phyloP scores from a whole-genome alignment of 768 basidiomycete species.

The Lactarius indigo region DNA sequence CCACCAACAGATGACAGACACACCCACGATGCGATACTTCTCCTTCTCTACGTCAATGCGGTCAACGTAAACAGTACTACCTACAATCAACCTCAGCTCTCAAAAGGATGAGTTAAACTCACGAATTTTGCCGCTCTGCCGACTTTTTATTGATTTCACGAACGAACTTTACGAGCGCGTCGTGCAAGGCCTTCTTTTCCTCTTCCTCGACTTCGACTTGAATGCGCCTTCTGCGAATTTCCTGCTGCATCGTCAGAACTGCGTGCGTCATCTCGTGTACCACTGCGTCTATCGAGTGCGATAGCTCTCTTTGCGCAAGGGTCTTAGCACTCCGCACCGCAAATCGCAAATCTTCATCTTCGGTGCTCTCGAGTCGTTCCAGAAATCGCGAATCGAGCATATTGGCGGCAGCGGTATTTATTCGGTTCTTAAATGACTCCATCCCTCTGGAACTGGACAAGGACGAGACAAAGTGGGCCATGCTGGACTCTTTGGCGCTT shows the following conservation, averaged over 20 bases:
- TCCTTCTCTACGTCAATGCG: neutral
- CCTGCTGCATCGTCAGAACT: conserved; percentile 14
- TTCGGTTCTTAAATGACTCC: neutral
- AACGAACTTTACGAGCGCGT: conserved; percentile 7
- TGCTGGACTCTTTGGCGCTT: neutral
- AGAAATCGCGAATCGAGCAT: conserved; percentile 18
- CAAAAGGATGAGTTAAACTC: neutral
- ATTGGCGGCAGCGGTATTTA: neutral
- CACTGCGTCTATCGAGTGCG: conserved; percentile 2
- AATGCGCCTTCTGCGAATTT: neutral
- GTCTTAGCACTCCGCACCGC: neutral
- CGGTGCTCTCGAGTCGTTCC: neutral
- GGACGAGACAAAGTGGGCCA: neutral
- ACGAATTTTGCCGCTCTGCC: conserved; percentile 5
- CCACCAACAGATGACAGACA: neutral
- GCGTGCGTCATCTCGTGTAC: neutral
- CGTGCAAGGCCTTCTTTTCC: neutral
- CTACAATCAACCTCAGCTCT: neutral
- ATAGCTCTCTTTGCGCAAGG: conserved; percentile 2
- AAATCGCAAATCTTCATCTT: conserved; percentile 2
- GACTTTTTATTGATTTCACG: conserved; percentile 3
- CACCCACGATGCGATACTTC: neutral
- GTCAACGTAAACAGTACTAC: neutral
- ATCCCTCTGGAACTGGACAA: neutral
- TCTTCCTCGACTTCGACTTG: conserved; percentile 4